Evolutionary conservation across 2,329 filamentous ascomycete species (phyloP).

Genomic region (Arthrobotrys pseudoclavata): DNA sequence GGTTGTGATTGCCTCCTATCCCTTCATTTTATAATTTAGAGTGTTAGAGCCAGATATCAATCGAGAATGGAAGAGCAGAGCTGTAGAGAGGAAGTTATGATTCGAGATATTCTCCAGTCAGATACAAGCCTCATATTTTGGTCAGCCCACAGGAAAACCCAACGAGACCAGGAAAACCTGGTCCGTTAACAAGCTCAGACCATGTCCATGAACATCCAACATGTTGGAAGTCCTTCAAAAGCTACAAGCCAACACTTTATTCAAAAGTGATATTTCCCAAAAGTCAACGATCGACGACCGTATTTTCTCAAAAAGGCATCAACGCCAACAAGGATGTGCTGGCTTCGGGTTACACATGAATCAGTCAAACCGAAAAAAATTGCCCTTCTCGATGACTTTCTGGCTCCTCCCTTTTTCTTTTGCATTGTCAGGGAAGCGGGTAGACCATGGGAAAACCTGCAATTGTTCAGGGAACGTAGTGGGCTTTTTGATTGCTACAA

Average conservation of each 20-base stretch:
- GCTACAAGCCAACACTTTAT: conserved; percentile 5
- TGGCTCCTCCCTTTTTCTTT: too few relatives aligned
- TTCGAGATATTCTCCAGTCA: too few relatives aligned
- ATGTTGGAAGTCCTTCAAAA: not conserved
- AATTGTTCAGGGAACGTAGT: not conserved
- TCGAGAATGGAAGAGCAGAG: not conserved
- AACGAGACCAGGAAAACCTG: not conserved
- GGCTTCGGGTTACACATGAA: not conserved
- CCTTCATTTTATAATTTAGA: conserved; percentile 1
- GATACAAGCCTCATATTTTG: too few relatives aligned
- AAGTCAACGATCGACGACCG: not conserved
- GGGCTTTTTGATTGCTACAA: not conserved
- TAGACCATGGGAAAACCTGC: not conserved
- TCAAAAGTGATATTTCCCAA: conserved; percentile 10
- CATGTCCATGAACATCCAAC: not conserved
- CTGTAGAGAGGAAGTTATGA: too few relatives aligned
- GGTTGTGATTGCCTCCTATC: not conserved
- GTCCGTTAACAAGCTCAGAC: too few relatives aligned
- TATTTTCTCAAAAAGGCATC: not conserved
- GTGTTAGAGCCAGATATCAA: not conserved
- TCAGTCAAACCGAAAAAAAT: not conserved
- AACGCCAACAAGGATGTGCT: conserved; percentile 1
- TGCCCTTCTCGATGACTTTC: too few relatives aligned
- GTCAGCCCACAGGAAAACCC: not conserved
- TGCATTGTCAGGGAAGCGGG: not conserved